Percentiles rank a stretch among this genome's conserved stretches.
Evolutionary conservation across 2,329 filamentous ascomycete species (phyloP).

Genomic region (Pseudocercospora fuligena): DNA sequence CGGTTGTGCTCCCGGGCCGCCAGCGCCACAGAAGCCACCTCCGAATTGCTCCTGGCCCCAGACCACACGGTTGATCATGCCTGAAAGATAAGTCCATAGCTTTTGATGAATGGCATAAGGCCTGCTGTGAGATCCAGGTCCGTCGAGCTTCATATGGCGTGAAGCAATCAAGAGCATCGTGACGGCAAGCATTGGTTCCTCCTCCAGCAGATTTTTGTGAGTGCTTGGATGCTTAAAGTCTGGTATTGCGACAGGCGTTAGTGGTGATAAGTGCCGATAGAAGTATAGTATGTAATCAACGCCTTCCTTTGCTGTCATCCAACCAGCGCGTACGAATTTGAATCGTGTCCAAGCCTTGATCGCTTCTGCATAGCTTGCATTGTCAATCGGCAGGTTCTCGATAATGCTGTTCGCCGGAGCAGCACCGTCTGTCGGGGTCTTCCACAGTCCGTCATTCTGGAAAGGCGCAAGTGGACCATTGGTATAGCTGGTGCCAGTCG

Average conservation of each 20-base stretch:
- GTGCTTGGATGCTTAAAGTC: conserved; percentile 84
- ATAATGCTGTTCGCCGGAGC: conserved; percentile 21
- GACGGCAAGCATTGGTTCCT: conserved; percentile 91
- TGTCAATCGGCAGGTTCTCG: conserved; percentile 39
- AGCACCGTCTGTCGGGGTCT: conserved; percentile 32
- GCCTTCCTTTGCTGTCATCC: conserved; percentile 92
- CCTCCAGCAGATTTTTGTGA: conserved; percentile 78
- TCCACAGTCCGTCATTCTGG: conserved; percentile 32
- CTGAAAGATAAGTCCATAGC: conserved; percentile 89
- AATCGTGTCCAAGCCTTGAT: conserved; percentile 88
- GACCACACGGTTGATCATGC: conserved; percentile 92
- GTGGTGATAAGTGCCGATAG: conserved; percentile 85
- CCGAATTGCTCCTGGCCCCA: conserved; percentile 98
- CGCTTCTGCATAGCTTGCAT: conserved; percentile 61
- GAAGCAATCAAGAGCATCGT: conserved; percentile 91
- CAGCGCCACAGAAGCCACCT: conserved; percentile 79
- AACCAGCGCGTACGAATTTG: conserved; percentile 92
- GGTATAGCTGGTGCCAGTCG: conserved; percentile 24
- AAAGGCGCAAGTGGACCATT: conserved; percentile 29
- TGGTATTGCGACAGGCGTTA: conserved; percentile 91
- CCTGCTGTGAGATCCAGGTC: conserved; percentile 79
- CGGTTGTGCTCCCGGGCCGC: conserved; percentile 54
- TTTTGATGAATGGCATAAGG: conserved; percentile 93
- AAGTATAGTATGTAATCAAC: conserved; percentile 96
- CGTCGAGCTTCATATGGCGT: conserved; percentile 78